Conservation (phyloP, 2,329 filamentous ascomycete species). For the Lecanicillium sp. region DNA sequence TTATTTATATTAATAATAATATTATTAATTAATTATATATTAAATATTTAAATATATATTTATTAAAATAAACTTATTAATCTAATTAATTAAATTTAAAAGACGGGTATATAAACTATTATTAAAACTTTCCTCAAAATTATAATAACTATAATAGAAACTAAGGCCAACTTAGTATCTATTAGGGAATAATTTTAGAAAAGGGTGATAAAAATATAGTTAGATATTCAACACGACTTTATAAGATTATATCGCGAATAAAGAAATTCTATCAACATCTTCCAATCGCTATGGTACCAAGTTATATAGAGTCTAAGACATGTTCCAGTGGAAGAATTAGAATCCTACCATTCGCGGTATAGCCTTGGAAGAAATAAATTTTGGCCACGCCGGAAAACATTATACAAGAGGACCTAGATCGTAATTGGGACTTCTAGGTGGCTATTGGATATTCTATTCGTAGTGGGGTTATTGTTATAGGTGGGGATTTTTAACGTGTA, state of each 20-base stretch:
- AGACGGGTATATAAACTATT: not conserved
- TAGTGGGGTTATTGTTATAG: not conserved
- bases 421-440: not conserved
- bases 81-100: not conserved
- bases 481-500: not conserved
- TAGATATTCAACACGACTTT: no score
- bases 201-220: no score
- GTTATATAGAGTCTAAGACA: no score
- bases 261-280: no score
- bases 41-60: not conserved
- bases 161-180: no score
- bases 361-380: not conserved
- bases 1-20: no score
- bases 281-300: no score
- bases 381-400: not conserved
- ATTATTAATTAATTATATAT: no score
- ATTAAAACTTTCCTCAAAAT: not conserved
- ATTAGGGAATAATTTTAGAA: no score
- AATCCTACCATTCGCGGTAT: not conserved
- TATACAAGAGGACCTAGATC: not conserved
- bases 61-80: not conserved
- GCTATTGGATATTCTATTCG: not conserved
- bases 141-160: no score
- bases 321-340: no score
- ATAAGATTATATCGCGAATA: no score